These are phyloP conservation scores for Raphidocelis subcapitata DNA, from an alignment of 139 green algal species.

Conservation along the genomic window DNA sequence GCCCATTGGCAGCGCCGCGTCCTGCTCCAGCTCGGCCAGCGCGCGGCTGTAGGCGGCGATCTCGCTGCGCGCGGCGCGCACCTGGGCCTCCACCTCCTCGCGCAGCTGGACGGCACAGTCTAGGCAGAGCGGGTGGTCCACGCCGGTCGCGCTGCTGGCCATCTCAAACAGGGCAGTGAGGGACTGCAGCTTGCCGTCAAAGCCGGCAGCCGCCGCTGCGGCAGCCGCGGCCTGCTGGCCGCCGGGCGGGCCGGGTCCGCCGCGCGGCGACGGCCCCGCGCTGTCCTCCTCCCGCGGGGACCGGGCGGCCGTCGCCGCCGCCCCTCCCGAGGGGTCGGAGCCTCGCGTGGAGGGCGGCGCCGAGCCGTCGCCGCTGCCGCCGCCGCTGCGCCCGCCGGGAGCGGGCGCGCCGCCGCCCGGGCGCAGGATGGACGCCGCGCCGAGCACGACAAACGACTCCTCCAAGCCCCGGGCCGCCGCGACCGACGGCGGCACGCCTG, in stretches of 20 bases:
- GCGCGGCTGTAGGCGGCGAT: constrained; percentile 65
- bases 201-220: constrained; percentile 22
- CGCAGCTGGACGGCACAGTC: constrained; percentile 77
- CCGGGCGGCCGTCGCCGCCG: background rate
- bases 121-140: constrained; percentile 86
- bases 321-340: constrained; percentile 4
- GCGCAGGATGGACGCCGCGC: constrained; percentile 23
- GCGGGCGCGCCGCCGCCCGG: constrained; percentile 7
- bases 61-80: constrained; percentile 35
- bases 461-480: constrained; percentile 47
- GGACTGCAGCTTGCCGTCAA: constrained; percentile 61
- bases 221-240: background rate
- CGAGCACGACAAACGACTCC: constrained; percentile 75
- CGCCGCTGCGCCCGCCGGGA: background rate
- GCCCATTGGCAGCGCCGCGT: constrained; percentile 3
- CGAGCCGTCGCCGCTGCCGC: background rate
- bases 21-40: constrained; percentile 45
- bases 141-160: constrained; percentile 49
- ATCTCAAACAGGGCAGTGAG: constrained; percentile 64
- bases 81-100: constrained; percentile 72
- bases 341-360: background rate
- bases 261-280: background rate
- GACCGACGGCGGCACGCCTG: background rate
- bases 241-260: background rate
- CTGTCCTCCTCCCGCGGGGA: background rate